phyloP scores from a whole-genome alignment of 306 rosid genomes.

The Pachyrhizus erosus region DNA sequence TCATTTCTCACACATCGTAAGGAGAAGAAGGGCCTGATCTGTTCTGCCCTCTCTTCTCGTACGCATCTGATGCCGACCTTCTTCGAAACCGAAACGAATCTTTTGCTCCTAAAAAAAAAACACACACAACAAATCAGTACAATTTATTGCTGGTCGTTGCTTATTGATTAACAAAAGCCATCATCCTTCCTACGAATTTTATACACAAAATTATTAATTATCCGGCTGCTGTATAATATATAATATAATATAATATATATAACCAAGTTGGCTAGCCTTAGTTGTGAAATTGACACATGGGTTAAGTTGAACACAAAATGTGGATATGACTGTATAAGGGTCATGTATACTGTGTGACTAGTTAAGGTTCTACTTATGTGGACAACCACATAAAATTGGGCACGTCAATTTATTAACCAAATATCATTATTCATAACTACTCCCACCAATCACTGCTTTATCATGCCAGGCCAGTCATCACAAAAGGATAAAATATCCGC shows the following conservation, averaged over 20 bases:
- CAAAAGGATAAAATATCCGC: conserved; percentile 47
- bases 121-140: not conserved
- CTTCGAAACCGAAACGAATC: conserved; percentile 82
- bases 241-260: not conserved
- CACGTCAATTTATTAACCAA: conserved; percentile 15
- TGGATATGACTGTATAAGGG: not conserved
- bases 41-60: conserved; percentile 61
- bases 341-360: not conserved
- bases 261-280: conserved; percentile 19
- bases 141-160: not conserved
- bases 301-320: conserved; percentile 19
- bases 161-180: not conserved
- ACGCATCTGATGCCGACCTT: conserved; percentile 79
- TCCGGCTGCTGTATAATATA: not conserved
- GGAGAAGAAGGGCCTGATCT: conserved; percentile 77
- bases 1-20: conserved; percentile 81
- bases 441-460: conserved; percentile 11
- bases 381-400: conserved; percentile 29
- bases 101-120: conserved; percentile 57
- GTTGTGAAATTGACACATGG: conserved; percentile 33
- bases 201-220: not conserved
- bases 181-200: not conserved
- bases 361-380: not conserved
- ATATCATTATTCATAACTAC: conserved; percentile 26
- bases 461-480: not conserved